Base-by-base conservation (phyloP, 768 basidiomycete genomes). In the Rhizopogon vesiculosus region DNA sequence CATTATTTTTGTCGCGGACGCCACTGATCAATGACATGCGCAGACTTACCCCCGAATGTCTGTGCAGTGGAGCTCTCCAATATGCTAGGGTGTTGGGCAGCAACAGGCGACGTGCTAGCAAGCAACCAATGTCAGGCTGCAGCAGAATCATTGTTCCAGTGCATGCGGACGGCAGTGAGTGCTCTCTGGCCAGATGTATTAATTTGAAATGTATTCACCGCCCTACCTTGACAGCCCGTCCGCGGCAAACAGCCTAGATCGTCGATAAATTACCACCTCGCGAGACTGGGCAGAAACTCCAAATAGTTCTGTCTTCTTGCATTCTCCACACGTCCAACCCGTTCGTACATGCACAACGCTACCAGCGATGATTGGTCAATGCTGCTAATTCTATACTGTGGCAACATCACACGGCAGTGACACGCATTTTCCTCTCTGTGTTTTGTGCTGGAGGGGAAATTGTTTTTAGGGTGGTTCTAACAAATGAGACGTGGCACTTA, bases 11-110 rank as follows among this genome's bases (percentile, higher is more conserved):
- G 56, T 19, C 38, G 33, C 42, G 10, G 22, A 40, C 58, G 57
- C 62, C 25, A 57, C n/a, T 54, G 52, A 31, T 61, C 56, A 2
- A 55, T 62, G 2, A 56, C 61, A 9, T 67, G 65, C 60, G 56
- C 57, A 46, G 44, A 25, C n/a, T 55, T 31, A 35, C 53, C 49
- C 42, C 52, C 44, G 51, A 80, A 79, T 56, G 76, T 86, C 66
- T 90, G 89, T 66, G 82, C 80, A 5, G 69, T 80, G 29, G 84
- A 92, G 68, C 78, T 94, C 54, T 78, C 85, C 16, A 72, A 80
- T 44, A 89, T 95, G 89, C 82, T 95, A 35, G 83, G 85, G 38
- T 95, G 92, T 69, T 93, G 90, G 91, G 89, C 92, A 28, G 87
- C 87, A 15, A 79, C 79, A 7, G 70, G 74, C 13, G 91, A 94